phyloP scores from a whole-genome alignment of 2,329 filamentous ascomycete species.

The Beauveria sp. region DNA sequence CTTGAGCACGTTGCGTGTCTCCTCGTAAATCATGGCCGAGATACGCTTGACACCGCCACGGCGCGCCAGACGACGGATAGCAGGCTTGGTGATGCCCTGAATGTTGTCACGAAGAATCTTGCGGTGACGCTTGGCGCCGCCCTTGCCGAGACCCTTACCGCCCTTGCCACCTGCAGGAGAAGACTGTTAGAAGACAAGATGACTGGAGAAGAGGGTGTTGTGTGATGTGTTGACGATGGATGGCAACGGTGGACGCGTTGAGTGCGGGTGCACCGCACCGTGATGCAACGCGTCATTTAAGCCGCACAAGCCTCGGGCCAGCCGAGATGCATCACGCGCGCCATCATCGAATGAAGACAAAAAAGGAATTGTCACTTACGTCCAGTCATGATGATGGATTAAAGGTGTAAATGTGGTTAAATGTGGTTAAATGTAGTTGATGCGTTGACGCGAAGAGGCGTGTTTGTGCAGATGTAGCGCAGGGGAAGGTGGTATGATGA shows the following conservation, averaged over 20 bases:
- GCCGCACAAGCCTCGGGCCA: background rate
- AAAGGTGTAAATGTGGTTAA: conserved; percentile 17
- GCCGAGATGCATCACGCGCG: background rate
- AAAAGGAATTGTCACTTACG: conserved; percentile 44
- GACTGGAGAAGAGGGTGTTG: background rate
- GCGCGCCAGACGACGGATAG: conserved; percentile 95
- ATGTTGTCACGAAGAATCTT: conserved; percentile 99
- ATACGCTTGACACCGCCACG: conserved; percentile 99
- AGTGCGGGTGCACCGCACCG: background rate
- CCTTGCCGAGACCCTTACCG: conserved; percentile 97
- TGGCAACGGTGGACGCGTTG: background rate
- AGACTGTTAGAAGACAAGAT: conserved; percentile 35
- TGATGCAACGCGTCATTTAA: conserved; percentile 8
- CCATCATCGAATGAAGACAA: conserved; percentile 1
- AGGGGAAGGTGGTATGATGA: conserved; percentile 14
- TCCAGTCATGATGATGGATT: conserved; percentile 48
- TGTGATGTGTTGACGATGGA: background rate
- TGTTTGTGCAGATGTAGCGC: conserved; percentile 16
- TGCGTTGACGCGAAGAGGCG: conserved; percentile 17
- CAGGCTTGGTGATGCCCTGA: conserved; percentile 97
- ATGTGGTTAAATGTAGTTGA: conserved; percentile 19
- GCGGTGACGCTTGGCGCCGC: conserved; percentile 95
- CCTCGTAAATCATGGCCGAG: conserved; percentile 77
- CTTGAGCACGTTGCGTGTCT: conserved; percentile 63
- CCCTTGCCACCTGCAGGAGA: conserved; percentile 70